phyloP scores from a whole-genome alignment of 306 rosid genomes.

The Cicer arietinum region DNA sequence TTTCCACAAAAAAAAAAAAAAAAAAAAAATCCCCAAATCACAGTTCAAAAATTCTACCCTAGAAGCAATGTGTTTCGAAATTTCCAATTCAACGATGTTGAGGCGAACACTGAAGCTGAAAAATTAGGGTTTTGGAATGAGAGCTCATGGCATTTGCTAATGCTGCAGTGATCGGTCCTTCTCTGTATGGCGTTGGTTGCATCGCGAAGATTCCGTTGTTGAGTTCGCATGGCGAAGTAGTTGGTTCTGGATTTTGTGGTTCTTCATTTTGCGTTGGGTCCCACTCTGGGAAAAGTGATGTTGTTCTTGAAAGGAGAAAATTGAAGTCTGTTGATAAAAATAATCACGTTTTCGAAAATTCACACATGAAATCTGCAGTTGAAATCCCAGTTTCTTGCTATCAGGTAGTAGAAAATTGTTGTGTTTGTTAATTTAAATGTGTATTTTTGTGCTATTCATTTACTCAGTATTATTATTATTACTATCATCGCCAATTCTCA shows the following conservation, averaged over 20 bases:
- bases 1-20: not conserved
- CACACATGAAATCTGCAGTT: conserved; percentile 47
- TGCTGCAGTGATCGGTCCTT: conserved; percentile 53
- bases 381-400: conserved; percentile 89
- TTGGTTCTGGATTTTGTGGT: conserved; percentile 39
- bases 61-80: conserved; percentile 12
- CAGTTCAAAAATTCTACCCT: not conserved
- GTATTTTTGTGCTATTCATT: not conserved
- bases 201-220: conserved; percentile 35
- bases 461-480: not conserved
- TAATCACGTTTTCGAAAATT: conserved; percentile 54
- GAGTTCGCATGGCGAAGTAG: conserved; percentile 45
- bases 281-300: conserved; percentile 45
- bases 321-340: conserved; percentile 56
- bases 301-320: conserved; percentile 53
- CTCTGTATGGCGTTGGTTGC: conserved; percentile 49
- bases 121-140: conserved; percentile 53
- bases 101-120: conserved; percentile 9
- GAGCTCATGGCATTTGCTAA: conserved; percentile 64
- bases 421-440: not conserved
- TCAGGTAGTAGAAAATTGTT: conserved; percentile 62
- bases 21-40: not conserved
- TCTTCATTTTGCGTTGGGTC: conserved; percentile 52
- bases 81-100: not conserved
- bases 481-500: not conserved